phyloP scores from a whole-genome alignment of 352 stramenopile genomes.

The Globisporangium uncinulatum region DNA sequence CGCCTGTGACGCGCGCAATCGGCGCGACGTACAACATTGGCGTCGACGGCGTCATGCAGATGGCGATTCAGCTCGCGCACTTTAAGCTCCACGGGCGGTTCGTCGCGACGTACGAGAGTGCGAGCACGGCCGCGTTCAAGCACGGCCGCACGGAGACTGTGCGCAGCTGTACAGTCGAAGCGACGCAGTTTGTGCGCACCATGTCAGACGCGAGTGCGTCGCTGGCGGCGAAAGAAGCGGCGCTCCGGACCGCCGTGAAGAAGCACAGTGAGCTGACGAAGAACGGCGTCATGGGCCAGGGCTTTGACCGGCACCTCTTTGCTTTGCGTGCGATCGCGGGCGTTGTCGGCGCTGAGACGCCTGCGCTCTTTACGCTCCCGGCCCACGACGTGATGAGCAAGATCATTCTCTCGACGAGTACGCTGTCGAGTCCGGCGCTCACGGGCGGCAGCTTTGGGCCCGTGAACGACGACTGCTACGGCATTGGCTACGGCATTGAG shows the following conservation, averaged over 20 bases:
- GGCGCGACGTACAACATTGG: constrained; percentile 67
- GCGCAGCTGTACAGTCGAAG: constrained; percentile 85
- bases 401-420: constrained; percentile 91
- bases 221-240: constrained; percentile 48
- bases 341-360: constrained; percentile 46
- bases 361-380: constrained; percentile 76
- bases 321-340: constrained; percentile 66
- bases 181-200: constrained; percentile 58
- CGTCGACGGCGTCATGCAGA: constrained; percentile 89
- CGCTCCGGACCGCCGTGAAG: constrained; percentile 68
- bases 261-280: constrained; percentile 88
- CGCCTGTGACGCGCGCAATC: constrained; percentile 60
- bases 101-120: constrained; percentile 85
- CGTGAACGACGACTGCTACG: constrained; percentile 87
- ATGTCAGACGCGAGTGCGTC: constrained; percentile 61
- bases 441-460: constrained; percentile 87
- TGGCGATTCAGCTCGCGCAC: constrained; percentile 88
- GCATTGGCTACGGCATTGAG: constrained; percentile 87
- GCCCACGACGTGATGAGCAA: constrained; percentile 78
- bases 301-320: constrained; percentile 87
- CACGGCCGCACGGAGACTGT: constrained; percentile 89
- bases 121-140: constrained; percentile 89
- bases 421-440: constrained; percentile 75
- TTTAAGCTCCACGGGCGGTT: constrained; percentile 79
- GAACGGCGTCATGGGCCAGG: constrained; percentile 88